Evolutionary conservation across 1,284 basidiomycete genomes (phyloP), one percentile per base, ranked within the genome.

Genomic region (Sanghuangporus sanghuang): DNA sequence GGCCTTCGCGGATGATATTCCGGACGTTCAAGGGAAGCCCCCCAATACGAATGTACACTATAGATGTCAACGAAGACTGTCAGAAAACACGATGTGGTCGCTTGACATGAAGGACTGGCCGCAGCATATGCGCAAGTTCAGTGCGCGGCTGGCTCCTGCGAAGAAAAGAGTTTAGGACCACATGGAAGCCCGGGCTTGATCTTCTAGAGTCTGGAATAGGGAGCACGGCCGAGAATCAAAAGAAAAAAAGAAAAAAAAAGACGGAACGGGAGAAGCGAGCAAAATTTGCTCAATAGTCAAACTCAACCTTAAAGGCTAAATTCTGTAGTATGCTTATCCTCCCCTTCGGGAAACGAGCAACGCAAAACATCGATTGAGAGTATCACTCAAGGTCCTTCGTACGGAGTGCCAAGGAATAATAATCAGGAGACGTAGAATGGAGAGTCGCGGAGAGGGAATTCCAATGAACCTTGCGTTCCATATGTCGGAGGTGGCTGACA

Each of bases 31-130:
- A 46, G 16, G 44, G 53, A 54, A 32, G 35, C 16, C n/a, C 53
- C 38, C 53, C 53, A 36, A 54, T n/a, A 38, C 50, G 27, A 54
- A n/a, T 32, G 35, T 32, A 32, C 16, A 38, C 23, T 8, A 38
- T 23, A 54, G 49, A 11, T 54, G 53, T 36, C 53, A 54, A 54
- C 27, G 53, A 54, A 54, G 53, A 38, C 53, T 54, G 53, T 54
- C 53, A 54, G 36, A 54, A 11, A 36, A 35, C 53, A 54, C 53
- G 53, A 38, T 54, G 36, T 32, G 32, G 21, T 54, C 16, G 16
- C 27, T 54, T 54, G 53, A 54, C 53, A 54, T 54, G 53, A 35
- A 32, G 16, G 32, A 38, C 32, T 23, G 32, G 21, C 12, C 52
- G 9, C 23, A 36, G 23, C 32, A 36, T 35, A 53, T 53, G 52